Evolutionary conservation across 441 rosid species (phyloP).

Genomic region (Mallotus japonicus): DNA sequence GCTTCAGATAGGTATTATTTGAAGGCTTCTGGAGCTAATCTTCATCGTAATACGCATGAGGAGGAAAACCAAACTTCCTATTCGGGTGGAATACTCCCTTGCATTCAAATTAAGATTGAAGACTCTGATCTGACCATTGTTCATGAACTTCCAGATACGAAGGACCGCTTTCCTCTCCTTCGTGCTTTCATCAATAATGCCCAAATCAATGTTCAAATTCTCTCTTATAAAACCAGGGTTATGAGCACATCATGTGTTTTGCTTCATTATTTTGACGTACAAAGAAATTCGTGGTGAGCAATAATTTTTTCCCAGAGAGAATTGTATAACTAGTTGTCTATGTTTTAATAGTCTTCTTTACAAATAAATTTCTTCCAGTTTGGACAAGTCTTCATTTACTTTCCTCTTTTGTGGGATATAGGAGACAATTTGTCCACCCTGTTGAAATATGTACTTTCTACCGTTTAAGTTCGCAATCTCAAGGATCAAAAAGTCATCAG

Average conservation of each 20-base stretch:
- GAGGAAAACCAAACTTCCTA: constrained; percentile 41
- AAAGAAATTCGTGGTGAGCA: constrained; percentile 71
- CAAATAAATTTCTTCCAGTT: constrained; percentile 14
- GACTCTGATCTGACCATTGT: constrained; percentile 63
- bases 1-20: constrained; percentile 26
- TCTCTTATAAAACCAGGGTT: constrained; percentile 67
- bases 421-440: constrained; percentile 77
- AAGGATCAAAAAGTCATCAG: constrained; percentile 31
- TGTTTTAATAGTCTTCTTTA: constrained; percentile 22
- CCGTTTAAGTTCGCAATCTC: constrained; percentile 52
- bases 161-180: constrained; percentile 73
- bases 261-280: constrained; percentile 70
- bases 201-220: constrained; percentile 56
- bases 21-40: constrained; percentile 32
- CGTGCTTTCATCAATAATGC: constrained; percentile 51
- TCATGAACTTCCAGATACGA: constrained; percentile 70
- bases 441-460: constrained; percentile 65
- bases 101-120: constrained; percentile 52
- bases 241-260: constrained; percentile 48
- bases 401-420: constrained; percentile 30
- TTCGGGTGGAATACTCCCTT: constrained; percentile 48
- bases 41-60: constrained; percentile 28
- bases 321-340: constrained; percentile 10
- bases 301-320: constrained; percentile 14
- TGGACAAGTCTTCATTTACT: constrained; percentile 17